Conservation (phyloP, 1,139 yeast species). For the Yamadazyma atmosphaerica region DNA sequence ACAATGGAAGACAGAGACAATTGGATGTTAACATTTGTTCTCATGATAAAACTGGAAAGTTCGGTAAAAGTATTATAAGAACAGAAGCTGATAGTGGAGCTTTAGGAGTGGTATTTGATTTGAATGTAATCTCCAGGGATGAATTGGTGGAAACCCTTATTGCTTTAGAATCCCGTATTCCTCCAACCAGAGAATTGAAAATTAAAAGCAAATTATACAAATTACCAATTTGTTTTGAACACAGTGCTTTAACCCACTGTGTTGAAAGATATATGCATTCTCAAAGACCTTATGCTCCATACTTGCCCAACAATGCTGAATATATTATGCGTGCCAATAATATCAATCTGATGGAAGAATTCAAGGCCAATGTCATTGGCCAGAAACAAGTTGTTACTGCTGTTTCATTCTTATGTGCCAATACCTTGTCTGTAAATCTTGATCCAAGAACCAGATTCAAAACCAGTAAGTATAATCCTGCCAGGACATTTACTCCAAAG, state of each 20-base stretch:
- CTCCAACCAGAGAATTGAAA: constrained; percentile 3
- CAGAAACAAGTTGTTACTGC: constrained; percentile 8
- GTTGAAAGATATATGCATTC: constrained; percentile 7
- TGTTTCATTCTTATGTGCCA: constrained; percentile 10
- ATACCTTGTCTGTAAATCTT: constrained; percentile 6
- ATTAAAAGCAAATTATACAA: constrained; percentile 6
- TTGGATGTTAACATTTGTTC: constrained; percentile 3
- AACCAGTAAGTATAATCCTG: constrained; percentile 9
- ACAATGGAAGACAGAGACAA: constrained; percentile 7
- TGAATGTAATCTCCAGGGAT: constrained; percentile 1
- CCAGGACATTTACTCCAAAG: constrained; percentile 7
- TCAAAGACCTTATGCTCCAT: constrained; percentile 10
- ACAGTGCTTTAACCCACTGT: constrained; percentile 6
- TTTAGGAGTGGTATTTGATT: constrained; percentile 5
- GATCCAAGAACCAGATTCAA: constrained; percentile 9
- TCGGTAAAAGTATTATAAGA: constrained; percentile 1
- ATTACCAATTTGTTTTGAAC: constrained; percentile 8
- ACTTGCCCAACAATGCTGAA: constrained; percentile 7
- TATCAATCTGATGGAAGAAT: constrained; percentile 7
- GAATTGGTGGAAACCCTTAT: constrained; percentile 1
- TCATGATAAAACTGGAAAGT: not conserved
- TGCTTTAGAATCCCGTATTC: constrained; percentile 1
- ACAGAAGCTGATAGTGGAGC: constrained; percentile 8
- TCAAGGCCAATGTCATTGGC: constrained; percentile 6
- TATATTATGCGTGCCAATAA: constrained; percentile 9